Evolutionary conservation across 1,139 yeast genomes (phyloP).

Genomic region (Candida buenavistaensis): DNA sequence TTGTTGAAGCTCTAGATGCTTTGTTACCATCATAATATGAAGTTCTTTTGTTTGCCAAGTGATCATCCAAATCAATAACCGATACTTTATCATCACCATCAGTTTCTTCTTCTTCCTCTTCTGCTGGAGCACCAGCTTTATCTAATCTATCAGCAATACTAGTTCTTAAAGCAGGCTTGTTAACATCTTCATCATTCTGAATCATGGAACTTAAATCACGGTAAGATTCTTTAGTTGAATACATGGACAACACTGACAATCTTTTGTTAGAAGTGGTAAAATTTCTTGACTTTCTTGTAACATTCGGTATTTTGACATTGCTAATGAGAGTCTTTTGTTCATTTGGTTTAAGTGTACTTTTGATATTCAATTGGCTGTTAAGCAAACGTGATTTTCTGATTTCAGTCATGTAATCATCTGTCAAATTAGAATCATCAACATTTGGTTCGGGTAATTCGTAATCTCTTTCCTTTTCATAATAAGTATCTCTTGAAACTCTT

Average conservation of each 20-base stretch:
- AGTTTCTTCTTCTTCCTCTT: conserved; percentile 27
- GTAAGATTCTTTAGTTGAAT: conserved; percentile 67
- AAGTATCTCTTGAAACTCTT: conserved; percentile 23
- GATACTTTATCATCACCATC: conserved; percentile 40
- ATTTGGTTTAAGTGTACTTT: conserved; percentile 22
- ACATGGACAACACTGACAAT: conserved; percentile 65
- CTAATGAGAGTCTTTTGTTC: conserved; percentile 46
- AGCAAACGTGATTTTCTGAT: conserved; percentile 44
- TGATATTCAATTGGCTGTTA: conserved; percentile 43
- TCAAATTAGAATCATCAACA: conserved; percentile 38
- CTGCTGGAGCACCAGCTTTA: conserved; percentile 33
- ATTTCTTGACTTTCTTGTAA: conserved; percentile 64
- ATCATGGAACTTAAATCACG: conserved; percentile 59
- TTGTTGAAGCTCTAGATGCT: conserved; percentile 24
- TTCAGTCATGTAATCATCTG: conserved; percentile 47
- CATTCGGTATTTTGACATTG: conserved; percentile 66
- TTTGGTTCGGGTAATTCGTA: conserved; percentile 43
- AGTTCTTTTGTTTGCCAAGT: conserved; percentile 39
- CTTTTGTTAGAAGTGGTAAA: conserved; percentile 66
- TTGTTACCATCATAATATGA: conserved; percentile 34
- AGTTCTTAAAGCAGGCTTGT: conserved; percentile 37
- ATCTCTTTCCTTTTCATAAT: conserved; percentile 19
- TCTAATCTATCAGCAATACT: conserved; percentile 47
- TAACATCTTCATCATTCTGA: conserved; percentile 16
- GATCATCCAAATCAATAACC: conserved; percentile 45